Evolutionary conservation across 345 rosid genomes (phyloP).

Genomic region (Eucalyptus erythrocorys): DNA sequence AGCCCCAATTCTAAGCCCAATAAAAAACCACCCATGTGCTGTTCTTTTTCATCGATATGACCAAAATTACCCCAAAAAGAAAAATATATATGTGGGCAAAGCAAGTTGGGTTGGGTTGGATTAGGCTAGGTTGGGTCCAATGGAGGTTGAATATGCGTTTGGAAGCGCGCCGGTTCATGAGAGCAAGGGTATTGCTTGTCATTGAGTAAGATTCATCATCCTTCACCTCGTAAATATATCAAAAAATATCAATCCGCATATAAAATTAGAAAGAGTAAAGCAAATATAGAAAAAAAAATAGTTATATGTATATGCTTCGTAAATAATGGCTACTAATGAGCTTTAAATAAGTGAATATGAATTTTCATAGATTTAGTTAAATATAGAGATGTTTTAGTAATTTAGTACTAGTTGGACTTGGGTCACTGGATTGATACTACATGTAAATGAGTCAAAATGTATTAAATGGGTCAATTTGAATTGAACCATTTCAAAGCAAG

Average conservation of each 20-base stretch:
- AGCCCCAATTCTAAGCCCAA: background rate
- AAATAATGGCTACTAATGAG: too few relatives aligned
- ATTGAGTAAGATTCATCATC: too few relatives aligned
- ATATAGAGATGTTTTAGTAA: fast-evolving
- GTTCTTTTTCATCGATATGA: too few relatives aligned
- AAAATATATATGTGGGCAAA: too few relatives aligned
- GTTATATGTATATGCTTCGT: fast-evolving
- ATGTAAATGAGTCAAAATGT: fast-evolving
- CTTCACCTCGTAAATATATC: fast-evolving
- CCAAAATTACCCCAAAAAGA: too few relatives aligned
- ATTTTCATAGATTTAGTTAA: too few relatives aligned
- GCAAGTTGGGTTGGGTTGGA: too few relatives aligned
- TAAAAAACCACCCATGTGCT: too few relatives aligned
- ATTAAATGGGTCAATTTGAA: fast-evolving
- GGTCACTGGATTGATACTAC: fast-evolving
- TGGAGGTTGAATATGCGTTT: background rate
- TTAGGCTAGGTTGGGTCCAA: fast-evolving
- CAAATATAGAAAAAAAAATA: too few relatives aligned
- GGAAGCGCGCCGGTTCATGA: fast-evolving
- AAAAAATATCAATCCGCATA: too few relatives aligned
- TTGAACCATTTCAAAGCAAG: background rate
- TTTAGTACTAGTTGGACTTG: fast-evolving
- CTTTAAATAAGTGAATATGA: too few relatives aligned
- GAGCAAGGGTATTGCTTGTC: background rate
- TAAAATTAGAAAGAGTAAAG: background rate